Conservation (phyloP, 176 grass and related monocot genomes). For the Raddia distichophylla region DNA sequence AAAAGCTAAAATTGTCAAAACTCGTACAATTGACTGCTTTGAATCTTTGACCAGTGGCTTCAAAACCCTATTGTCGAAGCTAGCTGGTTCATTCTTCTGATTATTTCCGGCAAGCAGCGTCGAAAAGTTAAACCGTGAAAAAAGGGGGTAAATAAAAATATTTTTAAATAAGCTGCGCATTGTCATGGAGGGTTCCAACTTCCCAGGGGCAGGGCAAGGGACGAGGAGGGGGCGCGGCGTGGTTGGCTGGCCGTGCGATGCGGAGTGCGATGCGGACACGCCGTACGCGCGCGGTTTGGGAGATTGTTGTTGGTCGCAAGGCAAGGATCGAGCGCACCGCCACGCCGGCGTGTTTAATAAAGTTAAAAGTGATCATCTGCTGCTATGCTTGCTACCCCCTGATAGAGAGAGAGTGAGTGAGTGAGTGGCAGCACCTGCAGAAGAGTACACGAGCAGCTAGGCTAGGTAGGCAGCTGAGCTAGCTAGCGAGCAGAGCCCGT, state of each 20-base stretch:
- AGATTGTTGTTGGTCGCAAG: conserved; percentile 28
- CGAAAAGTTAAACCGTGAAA: too few species aligned
- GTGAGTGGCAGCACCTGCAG: background rate
- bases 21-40: too few species aligned
- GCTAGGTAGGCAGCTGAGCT: background rate
- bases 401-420: background rate
- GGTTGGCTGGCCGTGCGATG: background rate
- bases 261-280: background rate
- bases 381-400: background rate
- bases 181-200: too few species aligned
- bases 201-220: too few species aligned
- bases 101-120: too few species aligned
- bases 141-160: too few species aligned
- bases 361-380: conserved; percentile 33
- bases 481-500: background rate
- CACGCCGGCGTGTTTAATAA: conserved; percentile 21
- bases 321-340: background rate
- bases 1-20: too few species aligned
- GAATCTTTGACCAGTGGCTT: too few species aligned
- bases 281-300: background rate
- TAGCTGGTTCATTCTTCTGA: too few species aligned
- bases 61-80: too few species aligned
- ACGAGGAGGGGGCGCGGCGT: background rate
- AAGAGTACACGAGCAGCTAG: conserved; percentile 21
- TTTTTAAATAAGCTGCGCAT: too few species aligned